phyloP scores from a whole-genome alignment of 1,284 basidiomycete genomes.

The Neonothopanus nambi region DNA sequence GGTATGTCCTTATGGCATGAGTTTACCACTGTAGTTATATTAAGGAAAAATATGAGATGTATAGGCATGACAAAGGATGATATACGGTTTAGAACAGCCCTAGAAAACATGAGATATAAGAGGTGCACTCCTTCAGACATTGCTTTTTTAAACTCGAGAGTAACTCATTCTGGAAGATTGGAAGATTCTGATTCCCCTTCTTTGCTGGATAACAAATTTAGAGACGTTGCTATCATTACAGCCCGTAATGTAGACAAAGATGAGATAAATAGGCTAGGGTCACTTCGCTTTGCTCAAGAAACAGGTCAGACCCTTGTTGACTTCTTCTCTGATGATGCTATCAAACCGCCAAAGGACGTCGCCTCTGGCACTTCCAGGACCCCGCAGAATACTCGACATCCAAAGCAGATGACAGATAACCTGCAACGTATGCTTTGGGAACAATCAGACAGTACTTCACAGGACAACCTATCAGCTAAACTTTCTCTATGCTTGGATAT shows the following conservation, averaged over 20 bases:
- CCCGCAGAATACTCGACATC: not conserved
- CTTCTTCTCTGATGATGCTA: constrained; percentile 18
- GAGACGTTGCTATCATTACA: constrained; percentile 34
- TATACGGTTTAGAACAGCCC: constrained; percentile 24
- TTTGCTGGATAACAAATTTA: constrained; percentile 18
- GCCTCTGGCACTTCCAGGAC: too few relatives aligned
- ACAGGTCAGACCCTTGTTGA: constrained; percentile 18
- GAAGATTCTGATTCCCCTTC: too few relatives aligned
- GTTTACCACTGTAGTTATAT: constrained; percentile 29
- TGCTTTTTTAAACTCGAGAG: constrained; percentile 26
- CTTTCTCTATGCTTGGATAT: constrained; percentile 37
- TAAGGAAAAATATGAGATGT: constrained; percentile 36
- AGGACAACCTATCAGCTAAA: constrained; percentile 27
- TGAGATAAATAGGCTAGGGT: constrained; percentile 30
- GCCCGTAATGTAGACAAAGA: constrained; percentile 32
- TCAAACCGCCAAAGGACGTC: too few relatives aligned
- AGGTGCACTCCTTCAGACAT: constrained; percentile 35
- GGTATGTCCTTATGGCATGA: constrained; percentile 16
- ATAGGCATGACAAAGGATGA: constrained; percentile 20
- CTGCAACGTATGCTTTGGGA: constrained; percentile 31
- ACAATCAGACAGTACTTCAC: constrained; percentile 20
- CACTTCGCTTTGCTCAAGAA: constrained; percentile 30
- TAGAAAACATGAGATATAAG: constrained; percentile 36
- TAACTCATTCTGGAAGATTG: constrained; percentile 21
- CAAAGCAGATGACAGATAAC: not conserved